A percentile compares a stretch with the other conserved stretches of the same genome.
These are phyloP conservation scores for Curvularia hawaiiensis DNA, from an alignment of 2,329 filamentous ascomycete genomes.

Conservation along the genomic window DNA sequence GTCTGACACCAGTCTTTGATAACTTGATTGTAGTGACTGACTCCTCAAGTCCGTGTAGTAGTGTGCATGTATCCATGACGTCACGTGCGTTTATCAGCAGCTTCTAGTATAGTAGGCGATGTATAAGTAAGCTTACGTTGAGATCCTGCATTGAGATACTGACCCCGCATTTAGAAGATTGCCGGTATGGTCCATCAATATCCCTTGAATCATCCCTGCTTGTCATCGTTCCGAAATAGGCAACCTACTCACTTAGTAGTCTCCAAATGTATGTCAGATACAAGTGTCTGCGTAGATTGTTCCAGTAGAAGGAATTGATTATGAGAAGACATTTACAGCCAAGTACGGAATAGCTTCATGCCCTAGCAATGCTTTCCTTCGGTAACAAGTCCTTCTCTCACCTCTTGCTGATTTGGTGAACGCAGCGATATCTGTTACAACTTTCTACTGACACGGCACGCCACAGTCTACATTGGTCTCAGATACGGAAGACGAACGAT, in stretches of 20 bases:
- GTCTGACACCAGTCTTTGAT: not conserved
- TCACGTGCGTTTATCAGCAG: not conserved
- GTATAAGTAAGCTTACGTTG: not conserved
- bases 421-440: not conserved
- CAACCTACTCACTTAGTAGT: not conserved
- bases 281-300: not conserved
- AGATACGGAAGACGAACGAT: not conserved
- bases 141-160: not conserved
- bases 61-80: not conserved
- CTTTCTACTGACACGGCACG: not conserved
- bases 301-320: not conserved
- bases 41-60: not conserved
- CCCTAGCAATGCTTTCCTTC: not conserved
- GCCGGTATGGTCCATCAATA: not conserved
- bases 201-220: not conserved
- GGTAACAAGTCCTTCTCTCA: not conserved
- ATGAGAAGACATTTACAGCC: not conserved
- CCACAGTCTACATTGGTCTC: not conserved
- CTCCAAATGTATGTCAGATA: not conserved
- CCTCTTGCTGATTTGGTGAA: no score
- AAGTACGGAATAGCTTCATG: not conserved
- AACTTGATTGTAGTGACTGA: not conserved
- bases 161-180: not conserved
- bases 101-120: not conserved
- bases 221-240: not conserved